phyloP scores from a whole-genome alignment of 257 asterid species.

The Capsicum chinense region DNA sequence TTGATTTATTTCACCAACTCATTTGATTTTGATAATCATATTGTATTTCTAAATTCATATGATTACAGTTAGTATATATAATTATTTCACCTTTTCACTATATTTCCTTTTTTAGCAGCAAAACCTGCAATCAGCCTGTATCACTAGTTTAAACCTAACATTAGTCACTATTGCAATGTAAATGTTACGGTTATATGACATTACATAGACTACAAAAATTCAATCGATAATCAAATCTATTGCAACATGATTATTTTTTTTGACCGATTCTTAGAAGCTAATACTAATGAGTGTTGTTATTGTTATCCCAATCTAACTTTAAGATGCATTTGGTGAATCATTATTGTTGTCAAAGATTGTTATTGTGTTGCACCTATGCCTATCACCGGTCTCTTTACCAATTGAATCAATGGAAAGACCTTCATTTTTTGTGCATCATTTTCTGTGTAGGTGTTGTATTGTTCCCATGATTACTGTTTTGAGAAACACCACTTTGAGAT shows the following conservation, averaged over 20 bases:
- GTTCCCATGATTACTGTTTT: constrained; percentile 72
- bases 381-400: constrained; percentile 62
- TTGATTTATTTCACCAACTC: too few relatives aligned
- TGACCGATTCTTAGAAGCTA: background rate
- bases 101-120: too few relatives aligned
- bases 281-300: too few relatives aligned
- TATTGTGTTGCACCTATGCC: constrained; percentile 42
- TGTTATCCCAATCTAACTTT: too few relatives aligned
- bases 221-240: background rate
- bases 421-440: constrained; percentile 63
- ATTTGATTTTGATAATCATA: too few relatives aligned
- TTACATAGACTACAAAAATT: background rate
- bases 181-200: background rate
- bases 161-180: too few relatives aligned
- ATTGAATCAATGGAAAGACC: constrained; percentile 44
- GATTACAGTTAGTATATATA: too few relatives aligned
- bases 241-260: background rate
- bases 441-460: constrained; percentile 68
- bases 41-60: too few relatives aligned
- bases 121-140: too few relatives aligned
- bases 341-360: constrained; percentile 24
- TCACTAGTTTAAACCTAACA: too few relatives aligned
- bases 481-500: constrained; percentile 66
- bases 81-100: too few relatives aligned
- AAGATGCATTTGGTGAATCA: constrained; percentile 30